phyloP scores from a whole-genome alignment of 2,329 filamentous ascomycete genomes.

The Diaporthe vexans region DNA sequence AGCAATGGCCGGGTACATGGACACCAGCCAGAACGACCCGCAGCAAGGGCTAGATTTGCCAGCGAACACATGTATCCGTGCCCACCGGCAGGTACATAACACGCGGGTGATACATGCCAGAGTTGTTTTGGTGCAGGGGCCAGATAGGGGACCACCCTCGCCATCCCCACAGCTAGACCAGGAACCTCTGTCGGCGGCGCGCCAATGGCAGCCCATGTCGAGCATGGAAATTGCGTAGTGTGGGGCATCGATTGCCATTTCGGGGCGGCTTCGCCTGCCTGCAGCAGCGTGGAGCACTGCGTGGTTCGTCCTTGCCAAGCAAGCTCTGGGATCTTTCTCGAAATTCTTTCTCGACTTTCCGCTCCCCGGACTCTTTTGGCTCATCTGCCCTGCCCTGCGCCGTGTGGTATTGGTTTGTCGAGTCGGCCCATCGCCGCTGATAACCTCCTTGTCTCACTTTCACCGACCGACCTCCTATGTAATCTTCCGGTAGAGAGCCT shows the following conservation, averaged over 20 bases:
- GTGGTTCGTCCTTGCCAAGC: constrained; percentile 30
- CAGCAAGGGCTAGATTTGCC: neutral
- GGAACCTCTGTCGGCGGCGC: constrained; percentile 9
- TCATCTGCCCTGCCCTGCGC: neutral
- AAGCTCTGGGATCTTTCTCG: constrained; percentile 27
- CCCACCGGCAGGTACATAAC: neutral
- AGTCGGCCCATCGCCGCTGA: constrained; percentile 16
- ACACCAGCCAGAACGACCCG: neutral
- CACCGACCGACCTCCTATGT: constrained; percentile 15
- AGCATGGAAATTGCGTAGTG: constrained; percentile 28
- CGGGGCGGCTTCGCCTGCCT: constrained; percentile 25
- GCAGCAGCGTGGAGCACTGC: constrained; percentile 25
- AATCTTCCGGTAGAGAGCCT: neutral
- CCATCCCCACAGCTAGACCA: constrained; percentile 26
- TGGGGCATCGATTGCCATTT: constrained; percentile 33
- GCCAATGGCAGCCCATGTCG: constrained; percentile 3
- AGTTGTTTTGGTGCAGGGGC: constrained; percentile 8
- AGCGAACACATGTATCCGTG: neutral
- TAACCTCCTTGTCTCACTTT: constrained; percentile 19
- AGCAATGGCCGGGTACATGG: neutral
- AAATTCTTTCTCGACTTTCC: constrained; percentile 29
- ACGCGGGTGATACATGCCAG: neutral
- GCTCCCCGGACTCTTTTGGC: constrained; percentile 18
- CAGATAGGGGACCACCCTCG: constrained; percentile 25
- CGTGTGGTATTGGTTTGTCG: constrained; percentile 3